A percentile compares a stretch with the other conserved stretches of the same genome.
Evolutionary conservation across 352 stramenopile species (phyloP).

Genomic region (Phytophthora nicotianae): DNA sequence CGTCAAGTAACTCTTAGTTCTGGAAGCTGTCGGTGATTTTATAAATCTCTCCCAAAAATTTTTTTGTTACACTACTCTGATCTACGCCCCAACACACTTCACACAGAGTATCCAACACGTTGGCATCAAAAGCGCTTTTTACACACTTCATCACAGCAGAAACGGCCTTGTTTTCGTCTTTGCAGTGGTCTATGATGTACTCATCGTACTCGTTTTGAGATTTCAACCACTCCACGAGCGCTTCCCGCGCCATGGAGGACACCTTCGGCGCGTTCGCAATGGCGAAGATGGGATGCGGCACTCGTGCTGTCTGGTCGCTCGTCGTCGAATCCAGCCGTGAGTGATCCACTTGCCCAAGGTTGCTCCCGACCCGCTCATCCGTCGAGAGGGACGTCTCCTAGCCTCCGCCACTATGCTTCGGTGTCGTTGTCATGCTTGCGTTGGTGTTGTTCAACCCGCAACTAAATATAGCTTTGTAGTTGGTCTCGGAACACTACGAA

Average conservation of each 20-base stretch:
- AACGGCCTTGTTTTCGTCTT: constrained; percentile 20
- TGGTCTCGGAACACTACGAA: no score
- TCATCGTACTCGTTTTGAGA: constrained; percentile 20
- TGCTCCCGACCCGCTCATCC: not conserved
- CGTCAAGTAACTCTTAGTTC: constrained; percentile 14
- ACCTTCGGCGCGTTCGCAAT: constrained; percentile 11
- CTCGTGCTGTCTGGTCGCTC: not conserved
- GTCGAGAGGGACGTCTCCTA: not conserved
- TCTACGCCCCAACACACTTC: constrained; percentile 16
- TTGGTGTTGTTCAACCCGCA: constrained; percentile 12
- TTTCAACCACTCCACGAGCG: constrained; percentile 19
- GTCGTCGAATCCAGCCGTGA: not conserved
- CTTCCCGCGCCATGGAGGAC: constrained; percentile 13
- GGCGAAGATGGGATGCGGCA: constrained; percentile 21
- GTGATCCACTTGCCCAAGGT: not conserved
- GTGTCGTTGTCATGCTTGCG: constrained; percentile 6
- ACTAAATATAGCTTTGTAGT: constrained; percentile 22
- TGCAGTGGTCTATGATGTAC: constrained; percentile 12
- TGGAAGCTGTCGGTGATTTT: constrained; percentile 15
- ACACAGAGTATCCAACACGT: constrained; percentile 19
- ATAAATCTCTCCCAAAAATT: constrained; percentile 10
- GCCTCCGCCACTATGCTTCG: not conserved
- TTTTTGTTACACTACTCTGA: constrained; percentile 8
- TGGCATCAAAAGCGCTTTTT: constrained; percentile 17
- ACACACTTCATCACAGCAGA: constrained; percentile 13